Conservation (phyloP, 495 filamentous ascomycete species). For the Xylaria telfairii region DNA sequence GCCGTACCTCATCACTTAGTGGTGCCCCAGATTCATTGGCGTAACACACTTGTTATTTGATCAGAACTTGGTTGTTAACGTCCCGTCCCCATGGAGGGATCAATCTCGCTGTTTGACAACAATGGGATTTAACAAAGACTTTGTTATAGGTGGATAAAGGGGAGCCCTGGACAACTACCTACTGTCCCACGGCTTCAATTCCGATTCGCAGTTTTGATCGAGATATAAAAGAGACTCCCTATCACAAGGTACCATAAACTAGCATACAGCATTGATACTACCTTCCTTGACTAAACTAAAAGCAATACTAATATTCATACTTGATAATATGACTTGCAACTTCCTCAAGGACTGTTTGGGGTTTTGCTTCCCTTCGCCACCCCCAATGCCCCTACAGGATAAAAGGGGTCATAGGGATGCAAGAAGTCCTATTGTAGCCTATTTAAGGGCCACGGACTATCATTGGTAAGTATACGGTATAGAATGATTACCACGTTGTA, state of each 20-base stretch:
- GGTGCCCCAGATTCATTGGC: background rate
- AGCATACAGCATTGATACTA: background rate
- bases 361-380: background rate
- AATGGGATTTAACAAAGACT: constrained; percentile 8
- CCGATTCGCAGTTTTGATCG: background rate
- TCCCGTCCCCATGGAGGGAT: background rate
- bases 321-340: constrained; percentile 1
- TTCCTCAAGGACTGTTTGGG: constrained; percentile 1
- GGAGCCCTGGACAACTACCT: background rate
- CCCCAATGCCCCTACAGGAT: background rate
- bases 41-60: background rate
- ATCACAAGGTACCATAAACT: background rate
- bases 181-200: background rate
- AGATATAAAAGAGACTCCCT: background rate
- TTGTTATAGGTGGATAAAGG: constrained; percentile 25
- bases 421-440: no score
- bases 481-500: no score
- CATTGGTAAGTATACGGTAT: no score
- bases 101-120: background rate
- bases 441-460: no score
- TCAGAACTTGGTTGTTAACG: background rate
- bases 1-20: background rate
- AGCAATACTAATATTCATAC: background rate
- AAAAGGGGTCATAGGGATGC: no score
- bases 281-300: background rate